phyloP scores from a whole-genome alignment of 805 yeast species.

The Ogataea trehalophila region DNA sequence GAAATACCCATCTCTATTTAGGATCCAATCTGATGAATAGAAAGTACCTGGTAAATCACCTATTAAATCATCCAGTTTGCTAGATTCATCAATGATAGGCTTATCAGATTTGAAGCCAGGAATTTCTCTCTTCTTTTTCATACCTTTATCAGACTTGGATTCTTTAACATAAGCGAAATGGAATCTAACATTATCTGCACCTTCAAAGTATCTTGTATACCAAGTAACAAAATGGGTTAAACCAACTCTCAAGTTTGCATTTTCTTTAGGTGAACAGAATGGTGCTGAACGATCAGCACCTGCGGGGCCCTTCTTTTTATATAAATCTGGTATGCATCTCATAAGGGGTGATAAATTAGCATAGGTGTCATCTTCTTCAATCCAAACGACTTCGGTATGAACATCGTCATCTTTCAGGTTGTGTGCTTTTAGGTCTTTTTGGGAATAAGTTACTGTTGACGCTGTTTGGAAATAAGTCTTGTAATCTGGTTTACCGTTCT shows the following conservation, averaged over 20 bases:
- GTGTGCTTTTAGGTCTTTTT: slow-evolving; percentile 66
- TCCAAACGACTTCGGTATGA: slow-evolving; percentile 48
- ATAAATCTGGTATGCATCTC: slow-evolving; percentile 80
- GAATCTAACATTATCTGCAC: slow-evolving; percentile 55
- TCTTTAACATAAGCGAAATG: slow-evolving; percentile 67
- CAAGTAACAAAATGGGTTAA: slow-evolving; percentile 73
- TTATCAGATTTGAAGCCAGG: slow-evolving; percentile 18
- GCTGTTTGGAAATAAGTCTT: slow-evolving; percentile 74
- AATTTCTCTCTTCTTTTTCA: slow-evolving; percentile 36
- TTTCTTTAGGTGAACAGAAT: slow-evolving; percentile 78
- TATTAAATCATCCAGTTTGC: slow-evolving; percentile 6
- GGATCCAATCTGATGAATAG: slow-evolving; percentile 68
- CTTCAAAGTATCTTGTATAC: slow-evolving; percentile 65
- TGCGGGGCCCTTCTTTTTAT: slow-evolving; percentile 58
- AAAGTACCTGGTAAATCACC: slow-evolving; percentile 40
- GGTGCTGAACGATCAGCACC: slow-evolving; percentile 60
- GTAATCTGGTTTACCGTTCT: slow-evolving; percentile 65
- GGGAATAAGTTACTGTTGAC: slow-evolving; percentile 48
- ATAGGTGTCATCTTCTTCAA: slow-evolving; percentile 71
- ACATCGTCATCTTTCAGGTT: slow-evolving; percentile 61
- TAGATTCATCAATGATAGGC: slow-evolving; percentile 15
- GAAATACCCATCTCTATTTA: slow-evolving; percentile 53
- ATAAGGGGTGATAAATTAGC: slow-evolving; percentile 70
- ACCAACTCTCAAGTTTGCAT: slow-evolving; percentile 50
- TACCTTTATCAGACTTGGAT: slow-evolving; percentile 49